Conservation (phyloP, 2,329 filamentous ascomycete genomes). For the Neonectria ditissima region DNA sequence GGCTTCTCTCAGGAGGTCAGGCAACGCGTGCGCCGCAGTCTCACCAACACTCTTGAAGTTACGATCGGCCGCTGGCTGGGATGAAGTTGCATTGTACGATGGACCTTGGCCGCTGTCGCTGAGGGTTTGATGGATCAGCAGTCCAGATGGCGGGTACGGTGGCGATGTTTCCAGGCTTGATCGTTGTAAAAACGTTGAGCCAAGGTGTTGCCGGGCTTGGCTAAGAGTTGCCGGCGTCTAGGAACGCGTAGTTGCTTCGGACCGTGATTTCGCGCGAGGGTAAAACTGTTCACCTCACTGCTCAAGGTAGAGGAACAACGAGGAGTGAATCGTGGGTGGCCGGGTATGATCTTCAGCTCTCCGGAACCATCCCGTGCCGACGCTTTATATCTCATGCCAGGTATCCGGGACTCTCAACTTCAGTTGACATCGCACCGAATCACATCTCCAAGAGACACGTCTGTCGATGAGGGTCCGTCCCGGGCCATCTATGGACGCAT, state of each 20-base stretch:
- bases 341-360: conserved; percentile 33
- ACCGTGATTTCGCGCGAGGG: conserved; percentile 24
- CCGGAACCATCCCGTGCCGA: conserved; percentile 33
- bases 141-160: conserved; percentile 11
- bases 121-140: conserved; percentile 34
- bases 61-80: conserved; percentile 41
- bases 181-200: conserved; percentile 10
- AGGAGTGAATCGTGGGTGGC: conserved; percentile 29
- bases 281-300: conserved; percentile 32
- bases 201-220: conserved; percentile 11
- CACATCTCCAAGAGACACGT: conserved; percentile 44
- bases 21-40: conserved; percentile 25
- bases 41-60: conserved; percentile 36
- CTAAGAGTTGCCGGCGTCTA: conserved; percentile 8
- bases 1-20: conserved; percentile 14
- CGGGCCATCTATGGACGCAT: conserved; percentile 24
- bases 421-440: conserved; percentile 32
- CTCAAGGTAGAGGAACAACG: conserved; percentile 31
- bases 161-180: conserved; percentile 16
- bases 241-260: conserved; percentile 26
- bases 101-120: conserved; percentile 21
- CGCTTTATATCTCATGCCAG: conserved; percentile 43
- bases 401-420: conserved; percentile 40
- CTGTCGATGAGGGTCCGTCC: conserved; percentile 38
- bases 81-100: conserved; percentile 29